Base-by-base conservation (phyloP, 1,284 basidiomycete species). In the Apiotrichum gracile region DNA sequence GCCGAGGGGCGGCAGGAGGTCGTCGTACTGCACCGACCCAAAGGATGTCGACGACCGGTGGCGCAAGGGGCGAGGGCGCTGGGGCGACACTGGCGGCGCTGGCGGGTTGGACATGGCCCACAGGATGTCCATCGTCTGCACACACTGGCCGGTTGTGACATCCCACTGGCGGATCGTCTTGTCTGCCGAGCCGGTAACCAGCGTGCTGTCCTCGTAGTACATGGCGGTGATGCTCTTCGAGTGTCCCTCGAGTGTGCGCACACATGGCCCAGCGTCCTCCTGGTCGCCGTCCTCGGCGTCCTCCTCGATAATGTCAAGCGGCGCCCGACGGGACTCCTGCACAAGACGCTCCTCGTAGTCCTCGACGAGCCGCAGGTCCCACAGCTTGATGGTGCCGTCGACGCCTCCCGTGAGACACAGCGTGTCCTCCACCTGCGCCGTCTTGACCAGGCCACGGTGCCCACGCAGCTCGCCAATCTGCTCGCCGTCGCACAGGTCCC, bases 141-240 rank as follows among this genome's bases (percentile, higher is more conserved):
- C 86, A 72, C 94, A 97, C 78, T 98, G 94, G 5, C 94, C 94
- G 0, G 94, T 97, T 37, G 84, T 84, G 52, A 98, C 83, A 70
- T 98, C 94, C 96, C 96, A 98, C 73, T 98, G 93, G 3, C 94
- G 86, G 54, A 99, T 81, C 1, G 96, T 99, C 78, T 97, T 97
- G 78, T 99, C 96, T 4, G 90, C 91, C 4, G 94, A 94, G 45
- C 96, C 96, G 2, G 93, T 96, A 13, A 97, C 93, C 73, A 97
- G 76, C 65, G 88, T 94, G 48, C 88, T 84, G 61, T 92, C 91
- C 74, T 97, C 94, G 68, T 97, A 97, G 77, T 94, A 97, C 57
- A 98, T 79, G 8, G 91, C 80, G 1, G 93, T 93, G 43, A 97
- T 90, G 16, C 87, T 84, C 73, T 92, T 92, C 57, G 84, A 88